A percentile compares a stretch with the other conserved stretches of the same genome.
Evolutionary conservation across 2,329 filamentous ascomycete genomes (phyloP).

Genomic region (Dactylellina sp.): DNA sequence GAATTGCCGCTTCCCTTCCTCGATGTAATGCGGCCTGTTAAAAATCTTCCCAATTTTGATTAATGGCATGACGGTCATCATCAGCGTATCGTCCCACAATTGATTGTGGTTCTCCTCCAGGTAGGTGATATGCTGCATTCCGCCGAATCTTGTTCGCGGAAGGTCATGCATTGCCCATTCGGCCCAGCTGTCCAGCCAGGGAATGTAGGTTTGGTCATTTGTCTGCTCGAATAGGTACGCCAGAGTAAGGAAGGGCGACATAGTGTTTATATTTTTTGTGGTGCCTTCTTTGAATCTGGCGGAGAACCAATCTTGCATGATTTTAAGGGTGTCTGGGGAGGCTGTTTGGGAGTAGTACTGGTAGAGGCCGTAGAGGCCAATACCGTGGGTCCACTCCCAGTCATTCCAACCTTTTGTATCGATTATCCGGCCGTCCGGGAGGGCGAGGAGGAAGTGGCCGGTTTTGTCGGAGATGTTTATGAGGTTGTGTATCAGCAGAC

Average conservation of each 20-base stretch:
- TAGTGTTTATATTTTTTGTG: slow-evolving; percentile 83
- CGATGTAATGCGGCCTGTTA: slow-evolving; percentile 77
- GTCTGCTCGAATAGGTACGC: slow-evolving; percentile 83
- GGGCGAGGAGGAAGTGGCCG: slow-evolving; percentile 77
- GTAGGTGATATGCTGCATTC: slow-evolving; percentile 62
- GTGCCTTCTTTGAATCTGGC: slow-evolving; percentile 77
- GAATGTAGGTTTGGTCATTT: slow-evolving; percentile 74
- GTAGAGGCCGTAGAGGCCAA: slow-evolving; percentile 83
- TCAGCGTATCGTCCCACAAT: slow-evolving; percentile 86
- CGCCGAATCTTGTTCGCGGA: slow-evolving; percentile 75
- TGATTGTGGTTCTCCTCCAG: slow-evolving; percentile 77
- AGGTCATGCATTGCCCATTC: slow-evolving; percentile 86
- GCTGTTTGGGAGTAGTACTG: slow-evolving; percentile 82
- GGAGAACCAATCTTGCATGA: slow-evolving; percentile 80
- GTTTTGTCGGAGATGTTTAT: slow-evolving; percentile 81
- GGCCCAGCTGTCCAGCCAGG: slow-evolving; percentile 83
- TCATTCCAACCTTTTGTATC: slow-evolving; percentile 87
- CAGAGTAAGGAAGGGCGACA: slow-evolving; percentile 80
- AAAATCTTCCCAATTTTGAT: slow-evolving; percentile 82
- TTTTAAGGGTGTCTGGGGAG: slow-evolving; percentile 70
- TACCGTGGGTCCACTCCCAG: slow-evolving; percentile 86
- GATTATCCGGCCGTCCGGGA: slow-evolving; percentile 79
- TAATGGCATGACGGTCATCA: slow-evolving; percentile 86
- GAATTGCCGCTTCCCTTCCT: slow-evolving; percentile 82
- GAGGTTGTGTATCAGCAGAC: slow-evolving; percentile 77